Percentiles rank a stretch among this genome's conserved stretches.
Conservation (phyloP, 2,329 filamentous ascomycete species). For the Lithohypha guttulata region DNA sequence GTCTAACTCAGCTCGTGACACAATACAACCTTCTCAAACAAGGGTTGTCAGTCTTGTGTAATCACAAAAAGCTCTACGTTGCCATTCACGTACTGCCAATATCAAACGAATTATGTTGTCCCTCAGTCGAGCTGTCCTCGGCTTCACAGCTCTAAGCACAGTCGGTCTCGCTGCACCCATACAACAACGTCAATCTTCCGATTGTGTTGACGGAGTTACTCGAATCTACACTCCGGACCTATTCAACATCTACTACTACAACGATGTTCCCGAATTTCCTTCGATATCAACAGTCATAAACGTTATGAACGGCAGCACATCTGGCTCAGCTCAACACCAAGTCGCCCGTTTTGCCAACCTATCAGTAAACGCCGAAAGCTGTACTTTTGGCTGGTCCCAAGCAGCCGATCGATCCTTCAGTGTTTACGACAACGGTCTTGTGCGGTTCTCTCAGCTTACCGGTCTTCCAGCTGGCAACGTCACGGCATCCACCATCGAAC, state of each 20-base stretch:
- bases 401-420: slow-evolving; percentile 8
- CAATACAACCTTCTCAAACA: too few species aligned
- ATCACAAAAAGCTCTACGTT: too few species aligned
- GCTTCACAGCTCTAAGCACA: slow-evolving; percentile 4
- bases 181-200: not conserved
- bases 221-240: slow-evolving; percentile 1
- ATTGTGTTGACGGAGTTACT: not conserved
- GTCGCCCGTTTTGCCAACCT: slow-evolving; percentile 1
- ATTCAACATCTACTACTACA: slow-evolving; percentile 8
- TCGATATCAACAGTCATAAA: slow-evolving; percentile 1
- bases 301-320: slow-evolving; percentile 7
- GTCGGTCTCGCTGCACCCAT: slow-evolving; percentile 3
- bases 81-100: too few species aligned
- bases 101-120: too few species aligned
- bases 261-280: not conserved
- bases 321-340: slow-evolving; percentile 6
- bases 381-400: not conserved
- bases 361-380: not conserved
- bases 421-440: slow-evolving; percentile 8
- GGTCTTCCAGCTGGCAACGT: slow-evolving; percentile 3
- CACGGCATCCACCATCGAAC: slow-evolving; percentile 4
- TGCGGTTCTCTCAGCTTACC: not conserved
- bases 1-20: too few species aligned
- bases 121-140: too few species aligned
- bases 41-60: too few species aligned